Evolutionary conservation across 1,284 basidiomycete species (phyloP).

Genomic region (Ustilago shanxiensis): DNA sequence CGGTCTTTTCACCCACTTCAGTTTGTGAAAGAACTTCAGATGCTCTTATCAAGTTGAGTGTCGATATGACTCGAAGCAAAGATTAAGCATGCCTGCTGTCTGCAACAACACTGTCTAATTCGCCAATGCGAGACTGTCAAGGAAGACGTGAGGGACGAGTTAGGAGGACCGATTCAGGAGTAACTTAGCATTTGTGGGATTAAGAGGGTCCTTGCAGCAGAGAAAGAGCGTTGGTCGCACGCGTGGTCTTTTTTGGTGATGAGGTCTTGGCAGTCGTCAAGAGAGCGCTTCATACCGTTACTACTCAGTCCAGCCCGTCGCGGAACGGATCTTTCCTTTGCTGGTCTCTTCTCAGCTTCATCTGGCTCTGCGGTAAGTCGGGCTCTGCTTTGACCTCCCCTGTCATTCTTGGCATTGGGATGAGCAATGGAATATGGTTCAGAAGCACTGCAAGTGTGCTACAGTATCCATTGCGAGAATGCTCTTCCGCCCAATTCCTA

Average conservation of each 20-base stretch:
- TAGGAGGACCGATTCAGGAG: background rate
- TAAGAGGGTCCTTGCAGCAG: background rate
- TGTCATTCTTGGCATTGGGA: constrained; percentile 11
- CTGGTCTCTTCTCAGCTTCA: background rate
- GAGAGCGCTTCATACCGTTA: background rate
- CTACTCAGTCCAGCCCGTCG: background rate
- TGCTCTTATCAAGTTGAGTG: too few relatives aligned
- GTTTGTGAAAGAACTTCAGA: too few relatives aligned
- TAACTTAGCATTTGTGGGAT: background rate
- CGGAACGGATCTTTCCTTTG: background rate
- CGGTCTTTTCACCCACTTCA: too few relatives aligned
- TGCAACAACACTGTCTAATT: too few relatives aligned
- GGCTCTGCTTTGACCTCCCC: constrained; percentile 10
- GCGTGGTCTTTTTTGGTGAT: background rate
- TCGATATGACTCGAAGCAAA: too few relatives aligned
- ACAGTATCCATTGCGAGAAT: too few relatives aligned
- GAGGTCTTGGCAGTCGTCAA: background rate
- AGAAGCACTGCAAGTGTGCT: too few relatives aligned
- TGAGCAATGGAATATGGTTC: background rate
- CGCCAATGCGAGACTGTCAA: too few relatives aligned
- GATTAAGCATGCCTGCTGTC: too few relatives aligned
- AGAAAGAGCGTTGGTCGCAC: background rate
- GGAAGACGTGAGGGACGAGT: too few relatives aligned
- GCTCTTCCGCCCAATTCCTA: too few relatives aligned
- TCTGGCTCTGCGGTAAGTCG: background rate